Conservation (phyloP, 306 rosid species). For the Senna siamea region DNA sequence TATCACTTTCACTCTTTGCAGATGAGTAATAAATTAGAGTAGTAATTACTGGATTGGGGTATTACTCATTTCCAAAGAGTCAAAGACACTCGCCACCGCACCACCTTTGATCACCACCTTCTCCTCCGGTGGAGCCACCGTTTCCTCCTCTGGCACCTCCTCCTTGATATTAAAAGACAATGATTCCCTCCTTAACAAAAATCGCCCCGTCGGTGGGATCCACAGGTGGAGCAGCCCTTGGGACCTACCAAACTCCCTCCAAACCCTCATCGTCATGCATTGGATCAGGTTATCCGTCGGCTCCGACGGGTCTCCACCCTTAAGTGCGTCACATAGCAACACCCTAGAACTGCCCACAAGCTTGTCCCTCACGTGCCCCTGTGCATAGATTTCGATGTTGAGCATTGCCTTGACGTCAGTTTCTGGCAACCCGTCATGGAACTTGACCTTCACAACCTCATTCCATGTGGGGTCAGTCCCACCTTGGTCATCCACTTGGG, state of each 20-base stretch:
- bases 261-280: background rate
- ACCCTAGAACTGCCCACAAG: slow-evolving; percentile 2
- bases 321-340: background rate
- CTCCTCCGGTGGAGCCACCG: background rate
- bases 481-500: background rate
- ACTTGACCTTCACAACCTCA: background rate
- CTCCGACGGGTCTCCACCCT: background rate
- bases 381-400: slow-evolving; percentile 7
- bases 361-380: slow-evolving; percentile 1
- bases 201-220: slow-evolving; percentile 1
- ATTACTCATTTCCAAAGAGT: no score
- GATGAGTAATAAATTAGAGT: no score
- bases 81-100: no score
- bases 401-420: background rate
- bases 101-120: background rate
- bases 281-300: slow-evolving; percentile 7
- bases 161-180: background rate
- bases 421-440: background rate
- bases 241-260: background rate
- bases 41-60: no score
- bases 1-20: no score
- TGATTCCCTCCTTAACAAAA: slow-evolving; percentile 1
- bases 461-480: slow-evolving; percentile 16
- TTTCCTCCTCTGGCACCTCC: background rate
- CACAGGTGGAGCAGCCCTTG: slow-evolving; percentile 14